These are phyloP conservation scores for Skeletonema grethae DNA, from an alignment of 108 stramenopile genomes.

Conservation along the genomic window DNA sequence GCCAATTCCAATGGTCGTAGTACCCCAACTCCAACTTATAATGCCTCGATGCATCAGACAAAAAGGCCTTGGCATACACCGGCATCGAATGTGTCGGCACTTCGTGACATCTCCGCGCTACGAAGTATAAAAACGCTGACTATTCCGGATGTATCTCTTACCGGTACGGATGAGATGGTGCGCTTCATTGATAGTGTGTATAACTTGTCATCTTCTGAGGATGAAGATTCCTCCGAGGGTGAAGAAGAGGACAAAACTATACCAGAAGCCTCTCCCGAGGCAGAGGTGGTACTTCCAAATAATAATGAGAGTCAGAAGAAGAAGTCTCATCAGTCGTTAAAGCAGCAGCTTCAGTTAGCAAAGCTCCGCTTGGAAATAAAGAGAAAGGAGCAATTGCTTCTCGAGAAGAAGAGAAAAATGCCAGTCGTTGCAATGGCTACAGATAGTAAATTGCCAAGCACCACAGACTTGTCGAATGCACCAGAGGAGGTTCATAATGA, in stretches of 20 bases:
- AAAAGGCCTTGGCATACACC: background rate
- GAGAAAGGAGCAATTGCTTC: slow-evolving; percentile 30
- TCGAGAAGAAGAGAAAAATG: slow-evolving; percentile 4
- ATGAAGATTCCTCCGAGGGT: slow-evolving; percentile 2
- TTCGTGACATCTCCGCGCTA: slow-evolving; percentile 33
- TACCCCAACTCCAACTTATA: background rate
- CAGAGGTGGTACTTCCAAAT: background rate
- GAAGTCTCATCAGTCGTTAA: slow-evolving; percentile 29
- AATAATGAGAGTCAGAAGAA: slow-evolving; percentile 18
- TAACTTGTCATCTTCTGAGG: slow-evolving; percentile 11
- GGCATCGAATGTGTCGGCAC: background rate
- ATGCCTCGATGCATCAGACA: background rate
- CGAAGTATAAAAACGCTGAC: slow-evolving; percentile 12
- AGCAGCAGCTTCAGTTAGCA: slow-evolving; percentile 44
- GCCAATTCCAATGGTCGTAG: background rate
- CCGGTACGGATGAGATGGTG: slow-evolving; percentile 25
- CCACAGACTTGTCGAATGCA: background rate
- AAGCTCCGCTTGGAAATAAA: slow-evolving; percentile 42
- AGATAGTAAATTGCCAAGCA: background rate
- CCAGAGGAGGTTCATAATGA: background rate
- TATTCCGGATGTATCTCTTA: slow-evolving; percentile 13
- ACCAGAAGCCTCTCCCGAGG: background rate
- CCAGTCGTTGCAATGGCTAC: background rate
- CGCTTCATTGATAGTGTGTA: slow-evolving; percentile 41
- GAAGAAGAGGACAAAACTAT: background rate